phyloP scores from a whole-genome alignment of 2,329 filamentous ascomycete species.

The Coniochaeta sp. region DNA sequence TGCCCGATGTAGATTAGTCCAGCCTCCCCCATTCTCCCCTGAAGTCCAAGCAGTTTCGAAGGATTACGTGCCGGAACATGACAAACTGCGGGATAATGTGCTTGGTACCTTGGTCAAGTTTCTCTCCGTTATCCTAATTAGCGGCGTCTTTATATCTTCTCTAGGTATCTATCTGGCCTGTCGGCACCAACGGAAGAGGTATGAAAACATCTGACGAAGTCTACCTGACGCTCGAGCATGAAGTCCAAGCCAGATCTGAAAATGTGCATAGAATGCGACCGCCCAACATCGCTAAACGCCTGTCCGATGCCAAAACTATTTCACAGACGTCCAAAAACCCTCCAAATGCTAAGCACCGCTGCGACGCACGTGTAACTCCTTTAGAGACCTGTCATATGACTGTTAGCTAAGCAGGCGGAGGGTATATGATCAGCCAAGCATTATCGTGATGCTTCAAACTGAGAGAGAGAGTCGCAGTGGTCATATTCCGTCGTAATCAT shows the following conservation, averaged over 20 bases:
- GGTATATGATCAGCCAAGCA: too few relatives aligned
- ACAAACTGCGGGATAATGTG: too few relatives aligned
- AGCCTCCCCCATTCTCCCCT: too few relatives aligned
- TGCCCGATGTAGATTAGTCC: constrained; percentile 62
- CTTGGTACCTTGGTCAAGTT: not conserved
- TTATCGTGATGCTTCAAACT: not conserved
- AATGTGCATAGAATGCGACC: not conserved
- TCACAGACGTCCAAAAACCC: not conserved
- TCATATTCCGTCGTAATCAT: not conserved
- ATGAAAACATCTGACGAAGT: not conserved
- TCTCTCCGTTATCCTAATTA: not conserved
- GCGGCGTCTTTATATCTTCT: not conserved
- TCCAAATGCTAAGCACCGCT: not conserved
- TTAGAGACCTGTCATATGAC: not conserved
- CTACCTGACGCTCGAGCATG: not conserved
- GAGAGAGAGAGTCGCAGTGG: not conserved
- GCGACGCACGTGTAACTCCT: not conserved
- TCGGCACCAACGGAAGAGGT: not conserved
- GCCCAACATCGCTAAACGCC: not conserved
- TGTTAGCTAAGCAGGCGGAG: too few relatives aligned
- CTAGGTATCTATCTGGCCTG: not conserved
- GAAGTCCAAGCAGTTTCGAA: too few relatives aligned
- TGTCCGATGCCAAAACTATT: not conserved
- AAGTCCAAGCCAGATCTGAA: not conserved
- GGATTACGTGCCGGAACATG: too few relatives aligned